Conservation (phyloP, 805 yeast species). For the Metschnikowia reukaufii region DNA sequence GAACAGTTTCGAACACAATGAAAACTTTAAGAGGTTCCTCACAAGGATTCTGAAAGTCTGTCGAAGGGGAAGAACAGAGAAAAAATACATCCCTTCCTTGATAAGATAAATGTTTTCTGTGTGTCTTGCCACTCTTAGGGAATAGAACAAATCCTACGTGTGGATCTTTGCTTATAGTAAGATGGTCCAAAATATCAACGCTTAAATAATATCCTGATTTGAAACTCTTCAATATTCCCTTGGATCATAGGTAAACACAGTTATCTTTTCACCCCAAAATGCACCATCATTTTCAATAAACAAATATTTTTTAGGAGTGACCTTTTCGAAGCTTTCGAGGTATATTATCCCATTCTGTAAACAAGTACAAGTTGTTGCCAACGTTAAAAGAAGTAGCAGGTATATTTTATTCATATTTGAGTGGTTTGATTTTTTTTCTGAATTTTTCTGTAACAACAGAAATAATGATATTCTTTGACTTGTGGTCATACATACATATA, state of each 20-base stretch:
- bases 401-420: too few species aligned
- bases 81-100: not conserved
- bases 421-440: too few species aligned
- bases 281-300: not conserved
- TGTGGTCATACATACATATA: too few species aligned
- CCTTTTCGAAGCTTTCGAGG: not conserved
- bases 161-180: not conserved
- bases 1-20: not conserved
- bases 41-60: not conserved
- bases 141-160: not conserved
- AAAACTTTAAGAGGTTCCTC: not conserved
- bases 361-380: not conserved
- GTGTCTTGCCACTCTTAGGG: not conserved
- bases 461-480: too few species aligned
- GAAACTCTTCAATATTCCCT: not conserved
- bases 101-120: not conserved
- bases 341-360: not conserved
- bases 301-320: not conserved
- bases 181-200: not conserved
- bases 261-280: not conserved
- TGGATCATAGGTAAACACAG: not conserved
- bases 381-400: not conserved
- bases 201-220: not conserved
- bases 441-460: too few species aligned
- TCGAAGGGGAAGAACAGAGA: not conserved